Conservation (phyloP, 805 yeast species). For the Cyberlindnera mrakii region DNA sequence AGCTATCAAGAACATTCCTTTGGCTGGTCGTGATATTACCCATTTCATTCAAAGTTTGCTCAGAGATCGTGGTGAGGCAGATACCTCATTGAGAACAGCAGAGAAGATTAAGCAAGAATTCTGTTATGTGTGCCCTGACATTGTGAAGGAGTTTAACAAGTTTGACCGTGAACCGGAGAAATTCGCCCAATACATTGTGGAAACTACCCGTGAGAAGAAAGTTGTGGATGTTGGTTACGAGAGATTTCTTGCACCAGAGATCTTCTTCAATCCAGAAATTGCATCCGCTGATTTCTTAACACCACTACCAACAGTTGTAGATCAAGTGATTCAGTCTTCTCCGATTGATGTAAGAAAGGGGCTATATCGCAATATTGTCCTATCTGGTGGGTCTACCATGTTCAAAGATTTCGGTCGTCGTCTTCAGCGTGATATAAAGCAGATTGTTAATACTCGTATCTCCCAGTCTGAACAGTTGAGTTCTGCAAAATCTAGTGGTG, state of each 20-base stretch:
- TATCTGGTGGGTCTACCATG: slow-evolving; percentile 98
- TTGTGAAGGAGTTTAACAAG: slow-evolving; percentile 91
- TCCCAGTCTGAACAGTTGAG: slow-evolving; percentile 71
- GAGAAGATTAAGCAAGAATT: slow-evolving; percentile 94
- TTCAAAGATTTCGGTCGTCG: slow-evolving; percentile 97
- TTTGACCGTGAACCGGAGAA: slow-evolving; percentile 91
- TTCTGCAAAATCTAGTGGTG: slow-evolving; percentile 76
- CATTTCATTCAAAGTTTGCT: slow-evolving; percentile 85
- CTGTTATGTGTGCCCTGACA: slow-evolving; percentile 96
- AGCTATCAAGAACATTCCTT: slow-evolving; percentile 94
- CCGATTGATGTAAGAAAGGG: slow-evolving; percentile 99
- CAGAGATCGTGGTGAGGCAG: slow-evolving; percentile 95
- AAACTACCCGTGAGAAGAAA: slow-evolving; percentile 54
- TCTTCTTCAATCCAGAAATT: slow-evolving; percentile 96
- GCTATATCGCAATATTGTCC: slow-evolving; percentile 88
- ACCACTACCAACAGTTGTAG: slow-evolving; percentile 94
- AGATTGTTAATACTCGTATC: slow-evolving; percentile 84
- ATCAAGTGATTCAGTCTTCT: slow-evolving; percentile 87
- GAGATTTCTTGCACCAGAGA: slow-evolving; percentile 97
- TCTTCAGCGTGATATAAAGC: slow-evolving; percentile 88
- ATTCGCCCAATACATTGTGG: slow-evolving; percentile 89
- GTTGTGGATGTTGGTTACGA: slow-evolving; percentile 96
- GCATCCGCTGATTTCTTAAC: slow-evolving; percentile 92
- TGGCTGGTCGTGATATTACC: slow-evolving; percentile 98
- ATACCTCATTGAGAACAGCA: slow-evolving; percentile 90